Evolutionary conservation across 345 rosid species (phyloP).

Genomic region (Acer saccharum): DNA sequence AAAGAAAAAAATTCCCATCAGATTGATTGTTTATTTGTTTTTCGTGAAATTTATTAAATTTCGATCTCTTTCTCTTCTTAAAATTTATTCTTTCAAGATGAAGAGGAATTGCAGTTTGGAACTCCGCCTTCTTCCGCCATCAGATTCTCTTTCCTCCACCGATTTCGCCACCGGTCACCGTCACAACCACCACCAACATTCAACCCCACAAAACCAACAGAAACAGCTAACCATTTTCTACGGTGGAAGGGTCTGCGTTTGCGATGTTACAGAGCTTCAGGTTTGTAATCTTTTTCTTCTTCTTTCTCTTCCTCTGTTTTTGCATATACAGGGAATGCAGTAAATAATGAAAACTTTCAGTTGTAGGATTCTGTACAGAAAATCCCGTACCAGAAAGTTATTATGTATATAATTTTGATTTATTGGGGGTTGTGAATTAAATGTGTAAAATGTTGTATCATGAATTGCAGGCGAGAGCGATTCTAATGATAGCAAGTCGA

Average conservation of each 20-base stretch:
- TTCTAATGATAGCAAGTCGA: constrained; percentile 27
- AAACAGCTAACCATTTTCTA: constrained; percentile 53
- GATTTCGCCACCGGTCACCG: constrained; percentile 9
- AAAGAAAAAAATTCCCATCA: too few relatives aligned
- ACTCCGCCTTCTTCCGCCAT: constrained; percentile 41
- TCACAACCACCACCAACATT: neutral
- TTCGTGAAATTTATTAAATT: too few relatives aligned
- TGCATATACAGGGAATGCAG: too few relatives aligned
- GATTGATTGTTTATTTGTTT: too few relatives aligned
- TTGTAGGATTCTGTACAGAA: too few relatives aligned
- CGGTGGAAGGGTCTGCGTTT: constrained; percentile 46
- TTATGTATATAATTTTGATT: too few relatives aligned
- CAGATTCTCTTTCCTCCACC: neutral
- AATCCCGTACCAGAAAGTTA: too few relatives aligned
- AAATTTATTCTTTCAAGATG: constrained; percentile 11
- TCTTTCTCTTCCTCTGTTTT: too few relatives aligned
- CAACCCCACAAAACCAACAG: constrained; percentile 22
- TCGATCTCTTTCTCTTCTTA: neutral
- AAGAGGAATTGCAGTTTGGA: constrained; percentile 50
- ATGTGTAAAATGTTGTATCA: too few relatives aligned
- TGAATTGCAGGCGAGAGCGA: constrained; percentile 35
- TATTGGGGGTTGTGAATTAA: too few relatives aligned
- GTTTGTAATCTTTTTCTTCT: constrained; percentile 11
- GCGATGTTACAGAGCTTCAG: constrained; percentile 51
- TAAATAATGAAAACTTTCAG: too few relatives aligned